Base-by-base conservation (phyloP, 2,329 filamentous ascomycete species). In the Apiospora phragmitis region DNA sequence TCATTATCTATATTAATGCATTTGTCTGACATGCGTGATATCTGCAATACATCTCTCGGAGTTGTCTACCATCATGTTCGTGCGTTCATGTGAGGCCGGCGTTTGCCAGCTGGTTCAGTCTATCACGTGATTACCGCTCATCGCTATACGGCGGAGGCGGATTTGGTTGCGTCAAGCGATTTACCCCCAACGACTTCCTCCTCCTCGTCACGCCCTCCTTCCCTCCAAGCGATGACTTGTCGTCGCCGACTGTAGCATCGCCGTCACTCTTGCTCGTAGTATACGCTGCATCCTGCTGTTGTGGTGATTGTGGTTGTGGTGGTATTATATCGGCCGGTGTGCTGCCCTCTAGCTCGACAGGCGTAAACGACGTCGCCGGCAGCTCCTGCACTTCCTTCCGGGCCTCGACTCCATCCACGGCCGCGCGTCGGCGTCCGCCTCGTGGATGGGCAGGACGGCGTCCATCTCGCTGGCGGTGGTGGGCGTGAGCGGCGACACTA, bases 301-400 rank as follows among this genome's bases (percentile, higher is more conserved):
- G 45, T 24, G 11, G 47, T 49, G 26, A 18, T 11, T 21, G 26
- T n/a, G 26, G 29, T 32, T 8, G 51, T n/a, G 26, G 29, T n/a
- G 18, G 16, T 32, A 9, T 11, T 3, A 8, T 9, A 7, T 32
- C 16, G 1, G 14, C 26, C 16, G 51, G 51, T 5, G 29, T 35
- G 51, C 51, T 59, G 29, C 51, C 68, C 32, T 59, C 47, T 16
- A 69, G 49, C 49, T 69, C 68, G 14, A 35, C 51, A 21, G 43
- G 42, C 29, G 35, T 35, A 3, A 59, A 41, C 3, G 55, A 62
- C 49, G 26, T 62, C 29, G 49, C 26, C 16, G 67, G 67, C 47
- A 68, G 42, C 32, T 68, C 67, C 16, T 55, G 67, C 29, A 21
- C 45, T 35, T 51, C 47, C 3, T 55, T n/a, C 1, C n/a, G 7